Evolutionary conservation across 1,139 yeast species (phyloP).

Genomic region (Saccharomycopsis hybrid): DNA sequence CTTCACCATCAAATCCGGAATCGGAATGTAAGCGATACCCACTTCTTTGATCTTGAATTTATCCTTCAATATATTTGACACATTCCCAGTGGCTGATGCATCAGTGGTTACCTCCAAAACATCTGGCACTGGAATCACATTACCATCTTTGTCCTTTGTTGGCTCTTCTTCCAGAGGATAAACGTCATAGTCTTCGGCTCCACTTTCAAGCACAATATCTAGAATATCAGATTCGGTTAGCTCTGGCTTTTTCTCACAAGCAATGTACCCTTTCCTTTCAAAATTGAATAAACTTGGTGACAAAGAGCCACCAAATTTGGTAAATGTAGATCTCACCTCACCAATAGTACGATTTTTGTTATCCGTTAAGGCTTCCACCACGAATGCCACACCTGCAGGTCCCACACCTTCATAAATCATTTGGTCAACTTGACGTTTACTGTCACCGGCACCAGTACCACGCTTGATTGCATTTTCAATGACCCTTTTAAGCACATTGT

Average conservation of each 20-base stretch:
- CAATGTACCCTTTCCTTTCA: constrained; percentile 66
- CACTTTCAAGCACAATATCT: constrained; percentile 70
- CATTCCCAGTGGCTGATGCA: constrained; percentile 52
- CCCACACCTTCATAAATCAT: constrained; percentile 82
- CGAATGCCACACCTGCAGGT: constrained; percentile 83
- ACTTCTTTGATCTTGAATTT: constrained; percentile 64
- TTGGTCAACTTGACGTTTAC: constrained; percentile 34
- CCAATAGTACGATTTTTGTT: constrained; percentile 80
- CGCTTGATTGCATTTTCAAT: constrained; percentile 82
- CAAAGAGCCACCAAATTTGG: constrained; percentile 61
- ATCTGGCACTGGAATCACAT: constrained; percentile 17
- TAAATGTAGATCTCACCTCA: constrained; percentile 67
- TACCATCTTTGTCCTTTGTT: constrained; percentile 25
- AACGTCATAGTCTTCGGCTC: constrained; percentile 66
- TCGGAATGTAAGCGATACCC: constrained; percentile 63
- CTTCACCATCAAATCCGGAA: constrained; percentile 51
- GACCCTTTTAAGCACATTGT: constrained; percentile 76
- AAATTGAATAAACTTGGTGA: constrained; percentile 78
- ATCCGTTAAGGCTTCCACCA: constrained; percentile 83
- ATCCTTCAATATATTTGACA: constrained; percentile 52
- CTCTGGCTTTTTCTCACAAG: constrained; percentile 32
- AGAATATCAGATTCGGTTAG: constrained; percentile 55
- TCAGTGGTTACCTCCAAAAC: constrained; percentile 44
- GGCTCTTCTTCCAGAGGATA: constrained; percentile 35
- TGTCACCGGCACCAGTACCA: constrained; percentile 58